A percentile compares a stretch with the other conserved stretches of the same genome.
phyloP scores from a whole-genome alignment of 306 rosid species.

The Vigna nakashimae region DNA sequence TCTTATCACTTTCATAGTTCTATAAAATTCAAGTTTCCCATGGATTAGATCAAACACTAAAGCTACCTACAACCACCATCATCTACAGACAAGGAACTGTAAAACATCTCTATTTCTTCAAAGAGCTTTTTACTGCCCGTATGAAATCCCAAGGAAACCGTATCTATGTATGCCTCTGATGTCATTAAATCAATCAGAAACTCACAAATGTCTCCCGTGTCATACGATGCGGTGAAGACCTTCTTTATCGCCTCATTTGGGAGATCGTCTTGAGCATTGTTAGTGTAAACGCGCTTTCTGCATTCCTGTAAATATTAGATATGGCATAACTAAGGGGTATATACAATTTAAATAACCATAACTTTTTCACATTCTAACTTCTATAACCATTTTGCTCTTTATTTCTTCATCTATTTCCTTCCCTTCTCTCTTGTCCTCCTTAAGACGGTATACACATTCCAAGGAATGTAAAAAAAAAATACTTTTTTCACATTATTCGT shows the following conservation, averaged over 20 bases:
- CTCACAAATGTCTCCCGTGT: slow-evolving; percentile 60
- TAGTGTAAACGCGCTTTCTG: slow-evolving; percentile 62
- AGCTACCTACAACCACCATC: slow-evolving; percentile 44
- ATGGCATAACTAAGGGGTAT: slow-evolving; percentile 31
- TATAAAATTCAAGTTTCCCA: not conserved
- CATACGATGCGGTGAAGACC: slow-evolving; percentile 46
- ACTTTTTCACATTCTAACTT: not conserved
- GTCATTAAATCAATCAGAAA: slow-evolving; percentile 73
- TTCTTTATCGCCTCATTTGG: slow-evolving; percentile 51
- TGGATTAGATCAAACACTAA: slow-evolving; percentile 22
- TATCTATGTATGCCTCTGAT: slow-evolving; percentile 54
- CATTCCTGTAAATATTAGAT: slow-evolving; percentile 42
- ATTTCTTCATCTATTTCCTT: not conserved
- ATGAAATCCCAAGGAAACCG: slow-evolving; percentile 49
- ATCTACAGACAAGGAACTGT: slow-evolving; percentile 57
- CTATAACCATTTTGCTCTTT: not conserved
- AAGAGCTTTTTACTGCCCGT: slow-evolving; percentile 49
- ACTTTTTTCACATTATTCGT: not conserved
- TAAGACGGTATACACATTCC: not conserved
- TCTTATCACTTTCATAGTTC: too few species aligned
- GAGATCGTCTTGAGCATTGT: slow-evolving; percentile 44
- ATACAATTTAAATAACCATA: not conserved
- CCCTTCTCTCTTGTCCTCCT: not conserved
- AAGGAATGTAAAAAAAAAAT: not conserved
- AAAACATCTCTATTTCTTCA: slow-evolving; percentile 75